These are phyloP conservation scores for Penicillium sp. DNA, from an alignment of 2,329 filamentous ascomycete species.

Conservation along the genomic window DNA sequence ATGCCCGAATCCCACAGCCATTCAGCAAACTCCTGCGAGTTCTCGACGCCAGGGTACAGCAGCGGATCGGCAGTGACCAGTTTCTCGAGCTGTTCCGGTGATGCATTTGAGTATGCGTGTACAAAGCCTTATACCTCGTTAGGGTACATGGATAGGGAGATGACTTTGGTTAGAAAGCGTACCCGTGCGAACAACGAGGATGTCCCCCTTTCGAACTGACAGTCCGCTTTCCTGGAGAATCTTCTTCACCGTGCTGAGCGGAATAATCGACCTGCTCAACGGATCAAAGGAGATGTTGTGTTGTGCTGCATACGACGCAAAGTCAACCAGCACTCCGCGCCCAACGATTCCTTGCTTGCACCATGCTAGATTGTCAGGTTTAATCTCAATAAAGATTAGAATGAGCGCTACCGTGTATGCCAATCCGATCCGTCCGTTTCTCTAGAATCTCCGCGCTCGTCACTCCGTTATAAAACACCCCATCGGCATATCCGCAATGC, in stretches of 20 bases:
- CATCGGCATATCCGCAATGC: conserved; percentile 35
- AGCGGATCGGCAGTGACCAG: conserved; percentile 10
- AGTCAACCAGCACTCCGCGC: conserved; percentile 53
- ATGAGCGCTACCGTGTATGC: conserved; percentile 8
- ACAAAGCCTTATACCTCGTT: conserved; percentile 19
- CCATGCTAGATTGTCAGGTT: conserved; percentile 28
- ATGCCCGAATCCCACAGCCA: conserved; percentile 58
- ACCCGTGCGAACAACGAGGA: neutral
- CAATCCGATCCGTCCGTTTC: neutral
- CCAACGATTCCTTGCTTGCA: conserved; percentile 46
- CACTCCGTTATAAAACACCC: conserved; percentile 30
- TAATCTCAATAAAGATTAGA: too few species aligned
- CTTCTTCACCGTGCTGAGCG: neutral
- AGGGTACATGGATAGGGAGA: conserved; percentile 18
- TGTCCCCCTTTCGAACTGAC: neutral
- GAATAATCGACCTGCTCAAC: conserved; percentile 8
- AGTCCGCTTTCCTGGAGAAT: conserved; percentile 7
- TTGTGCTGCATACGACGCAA: conserved; percentile 45
- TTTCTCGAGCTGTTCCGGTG: conserved; percentile 15
- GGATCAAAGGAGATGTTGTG: conserved; percentile 18
- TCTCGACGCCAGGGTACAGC: conserved; percentile 39
- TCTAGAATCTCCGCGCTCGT: conserved; percentile 24
- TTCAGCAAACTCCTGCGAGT: conserved; percentile 43
- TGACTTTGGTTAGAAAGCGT: neutral
- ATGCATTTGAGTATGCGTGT: conserved; percentile 17